These are phyloP conservation scores for Daldinia caldariorum DNA, from an alignment of 495 filamentous ascomycete species.

Conservation along the genomic window DNA sequence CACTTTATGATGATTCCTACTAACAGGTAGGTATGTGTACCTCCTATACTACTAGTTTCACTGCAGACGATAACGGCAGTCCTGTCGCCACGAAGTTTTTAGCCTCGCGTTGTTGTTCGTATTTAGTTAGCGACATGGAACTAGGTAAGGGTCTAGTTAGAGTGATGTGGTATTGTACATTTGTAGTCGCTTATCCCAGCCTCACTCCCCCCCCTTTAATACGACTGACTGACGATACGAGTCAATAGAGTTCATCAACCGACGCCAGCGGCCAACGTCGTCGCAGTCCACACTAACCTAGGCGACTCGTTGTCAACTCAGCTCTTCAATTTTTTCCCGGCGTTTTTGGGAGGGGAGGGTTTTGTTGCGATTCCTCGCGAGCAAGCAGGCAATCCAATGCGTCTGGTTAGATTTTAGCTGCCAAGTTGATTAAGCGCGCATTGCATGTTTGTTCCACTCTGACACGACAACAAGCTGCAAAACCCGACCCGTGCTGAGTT, in stretches of 20 bases:
- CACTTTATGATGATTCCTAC: constrained; percentile 4
- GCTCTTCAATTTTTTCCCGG: not conserved
- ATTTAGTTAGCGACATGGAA: constrained; percentile 5
- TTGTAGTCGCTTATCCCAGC: not conserved
- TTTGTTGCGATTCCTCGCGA: not conserved
- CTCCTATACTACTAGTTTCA: constrained; percentile 6
- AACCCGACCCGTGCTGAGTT: not conserved
- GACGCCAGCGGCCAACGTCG: constrained; percentile 19
- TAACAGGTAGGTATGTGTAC: too few relatives aligned
- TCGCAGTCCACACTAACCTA: constrained; percentile 2
- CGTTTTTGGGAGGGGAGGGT: not conserved
- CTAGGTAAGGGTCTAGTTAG: not conserved
- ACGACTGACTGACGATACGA: constrained; percentile 16
- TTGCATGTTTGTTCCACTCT: constrained; percentile 35
- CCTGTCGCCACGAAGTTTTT: constrained; percentile 30
- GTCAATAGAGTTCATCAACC: constrained; percentile 24
- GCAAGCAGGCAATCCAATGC: constrained; percentile 9
- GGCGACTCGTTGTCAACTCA: constrained; percentile 12
- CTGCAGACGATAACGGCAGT: constrained; percentile 28
- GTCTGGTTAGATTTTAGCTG: constrained; percentile 33
- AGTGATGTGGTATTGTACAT: not conserved
- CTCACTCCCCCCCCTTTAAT: not conserved
- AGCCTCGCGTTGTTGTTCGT: constrained; percentile 27
- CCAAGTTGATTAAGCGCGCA: constrained; percentile 37
- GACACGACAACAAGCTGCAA: constrained; percentile 26